Percentiles rank a stretch among this genome's conserved stretches.
Conservation (phyloP, 345 rosid genomes). For the Eucalyptus polyanthemos region DNA sequence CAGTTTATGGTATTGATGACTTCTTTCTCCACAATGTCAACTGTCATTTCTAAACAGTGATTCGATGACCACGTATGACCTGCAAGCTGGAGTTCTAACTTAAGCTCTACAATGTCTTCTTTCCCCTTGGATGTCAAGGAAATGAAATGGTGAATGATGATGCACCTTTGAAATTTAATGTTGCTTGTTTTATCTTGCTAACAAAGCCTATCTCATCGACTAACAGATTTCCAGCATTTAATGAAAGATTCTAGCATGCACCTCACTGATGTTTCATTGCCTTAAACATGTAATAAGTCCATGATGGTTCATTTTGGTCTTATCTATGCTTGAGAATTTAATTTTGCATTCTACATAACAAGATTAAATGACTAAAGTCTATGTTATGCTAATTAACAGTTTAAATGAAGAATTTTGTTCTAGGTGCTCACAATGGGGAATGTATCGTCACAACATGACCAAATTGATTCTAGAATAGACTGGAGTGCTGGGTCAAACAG, state of each 20-base stretch:
- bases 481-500: slow-evolving; percentile 77
- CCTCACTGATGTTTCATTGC: background rate
- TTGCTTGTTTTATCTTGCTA: background rate
- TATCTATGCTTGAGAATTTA: background rate
- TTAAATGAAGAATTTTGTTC: background rate
- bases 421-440: background rate
- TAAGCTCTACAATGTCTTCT: background rate
- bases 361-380: background rate
- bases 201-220: background rate
- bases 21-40: background rate
- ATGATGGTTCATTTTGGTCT: background rate
- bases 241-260: background rate
- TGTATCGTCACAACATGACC: slow-evolving; percentile 67
- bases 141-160: background rate
- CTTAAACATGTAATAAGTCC: background rate
- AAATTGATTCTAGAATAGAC: slow-evolving; percentile 89
- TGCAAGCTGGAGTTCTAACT: background rate
- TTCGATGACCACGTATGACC: background rate
- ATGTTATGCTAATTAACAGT: background rate
- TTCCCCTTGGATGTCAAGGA: background rate
- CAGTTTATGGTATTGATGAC: background rate
- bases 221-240: background rate
- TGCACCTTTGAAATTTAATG: background rate
- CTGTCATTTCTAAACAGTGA: background rate
- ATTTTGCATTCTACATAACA: background rate